Conservation (phyloP, 495 filamentous ascomycete genomes). For the Lindgomyces ingoldianus region DNA sequence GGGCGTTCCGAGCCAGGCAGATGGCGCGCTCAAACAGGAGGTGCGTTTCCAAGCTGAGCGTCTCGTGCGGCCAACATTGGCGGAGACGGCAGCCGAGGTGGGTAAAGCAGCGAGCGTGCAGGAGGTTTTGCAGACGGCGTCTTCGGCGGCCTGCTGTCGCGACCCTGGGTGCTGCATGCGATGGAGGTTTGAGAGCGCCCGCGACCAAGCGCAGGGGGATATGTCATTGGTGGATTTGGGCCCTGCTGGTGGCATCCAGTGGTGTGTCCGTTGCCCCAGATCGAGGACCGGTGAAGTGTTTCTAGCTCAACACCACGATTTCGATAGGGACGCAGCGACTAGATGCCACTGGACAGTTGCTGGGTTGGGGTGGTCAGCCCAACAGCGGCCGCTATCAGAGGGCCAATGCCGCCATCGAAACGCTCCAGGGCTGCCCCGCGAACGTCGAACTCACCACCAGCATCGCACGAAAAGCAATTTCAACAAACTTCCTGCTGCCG, state of each 20-base stretch:
- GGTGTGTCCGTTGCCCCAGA: background rate
- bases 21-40: slow-evolving; percentile 18
- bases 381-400: too few relatives aligned
- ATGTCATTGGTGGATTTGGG: slow-evolving; percentile 24
- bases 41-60: slow-evolving; percentile 3
- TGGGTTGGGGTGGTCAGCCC: background rate
- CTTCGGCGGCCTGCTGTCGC: background rate
- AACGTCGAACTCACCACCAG: background rate
- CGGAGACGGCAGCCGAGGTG: background rate
- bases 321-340: background rate
- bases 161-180: slow-evolving; percentile 25
- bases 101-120: background rate
- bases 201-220: slow-evolving; percentile 11
- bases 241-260: background rate
- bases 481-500: background rate
- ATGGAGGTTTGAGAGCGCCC: slow-evolving; percentile 32
- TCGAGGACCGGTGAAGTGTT: background rate
- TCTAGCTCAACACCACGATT: background rate
- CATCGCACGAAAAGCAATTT: background rate
- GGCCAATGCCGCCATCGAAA: too few relatives aligned
- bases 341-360: background rate
- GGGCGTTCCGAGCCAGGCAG: slow-evolving; percentile 1
- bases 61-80: background rate
- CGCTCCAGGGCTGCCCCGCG: background rate
- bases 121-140: background rate